Evolutionary conservation across 495 filamentous ascomycete species (phyloP).

Genomic region (Copromyces sp.): DNA sequence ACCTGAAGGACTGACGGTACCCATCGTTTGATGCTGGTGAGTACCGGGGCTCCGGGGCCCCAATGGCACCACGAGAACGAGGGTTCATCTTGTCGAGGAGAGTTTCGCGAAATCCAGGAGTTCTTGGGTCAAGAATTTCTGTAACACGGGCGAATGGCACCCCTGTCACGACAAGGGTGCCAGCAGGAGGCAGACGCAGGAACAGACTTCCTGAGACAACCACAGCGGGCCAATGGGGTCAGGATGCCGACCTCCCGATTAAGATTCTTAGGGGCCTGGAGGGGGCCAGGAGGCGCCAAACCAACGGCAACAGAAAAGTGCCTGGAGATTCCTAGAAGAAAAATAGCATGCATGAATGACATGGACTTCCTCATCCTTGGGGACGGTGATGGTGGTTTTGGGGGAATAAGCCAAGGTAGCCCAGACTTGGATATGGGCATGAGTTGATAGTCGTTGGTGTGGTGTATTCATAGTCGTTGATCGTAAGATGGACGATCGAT

Average conservation of each 20-base stretch:
- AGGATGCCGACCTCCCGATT: not conserved
- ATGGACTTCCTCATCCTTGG: not conserved
- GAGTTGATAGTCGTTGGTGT: not conserved
- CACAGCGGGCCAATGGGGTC: conserved; percentile 13
- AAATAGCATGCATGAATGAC: not conserved
- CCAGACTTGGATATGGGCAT: not conserved
- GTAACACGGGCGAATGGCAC: conserved; percentile 5
- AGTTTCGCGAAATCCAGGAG: conserved; percentile 15
- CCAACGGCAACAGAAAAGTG: not conserved
- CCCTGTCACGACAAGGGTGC: conserved; percentile 1
- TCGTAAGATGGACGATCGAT: not conserved
- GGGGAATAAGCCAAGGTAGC: not conserved
- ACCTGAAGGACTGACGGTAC: not conserved
- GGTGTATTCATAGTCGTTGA: not conserved
- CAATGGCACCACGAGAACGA: not conserved
- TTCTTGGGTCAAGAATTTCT: conserved; percentile 10
- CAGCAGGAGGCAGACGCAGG: conserved; percentile 19
- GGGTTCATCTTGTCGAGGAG: not conserved
- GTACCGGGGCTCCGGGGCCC: not conserved
- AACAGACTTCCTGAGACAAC: conserved; percentile 23
- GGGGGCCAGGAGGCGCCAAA: too few species aligned
- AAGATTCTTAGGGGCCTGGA: not conserved
- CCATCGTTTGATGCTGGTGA: not conserved
- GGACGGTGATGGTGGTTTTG: not conserved
- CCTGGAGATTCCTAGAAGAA: not conserved